Evolutionary conservation across 1,139 yeast genomes (phyloP).

Genomic region (Trichomonascaceae sp.): DNA sequence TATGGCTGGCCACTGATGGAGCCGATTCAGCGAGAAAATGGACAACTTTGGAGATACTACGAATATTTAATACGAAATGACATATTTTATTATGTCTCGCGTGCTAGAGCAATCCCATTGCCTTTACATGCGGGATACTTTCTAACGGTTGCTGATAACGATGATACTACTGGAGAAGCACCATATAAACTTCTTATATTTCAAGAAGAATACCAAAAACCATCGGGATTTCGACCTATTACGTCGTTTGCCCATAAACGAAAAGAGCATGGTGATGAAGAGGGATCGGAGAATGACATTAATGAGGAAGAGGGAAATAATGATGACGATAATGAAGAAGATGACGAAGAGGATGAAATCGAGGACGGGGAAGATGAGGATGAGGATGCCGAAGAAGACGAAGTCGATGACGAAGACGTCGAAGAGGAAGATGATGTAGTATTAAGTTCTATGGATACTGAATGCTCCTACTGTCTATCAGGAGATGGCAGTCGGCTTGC

Average conservation of each 20-base stretch:
- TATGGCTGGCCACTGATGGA: conserved; percentile 20
- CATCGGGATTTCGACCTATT: conserved; percentile 2
- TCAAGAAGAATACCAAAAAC: conserved; percentile 2
- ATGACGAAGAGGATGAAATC: conserved; percentile 9
- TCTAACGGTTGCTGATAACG: not conserved
- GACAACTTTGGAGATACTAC: conserved; percentile 24
- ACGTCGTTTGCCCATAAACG: conserved; percentile 1
- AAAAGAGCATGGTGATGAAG: conserved; percentile 1
- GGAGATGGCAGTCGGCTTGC: conserved; percentile 6
- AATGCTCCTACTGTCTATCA: conserved; percentile 2
- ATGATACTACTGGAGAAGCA: conserved; percentile 3
- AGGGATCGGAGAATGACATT: conserved; percentile 3
- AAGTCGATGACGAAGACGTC: conserved; percentile 1
- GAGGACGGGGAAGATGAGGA: not conserved
- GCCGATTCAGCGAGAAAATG: conserved; percentile 10
- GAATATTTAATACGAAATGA: conserved; percentile 20
- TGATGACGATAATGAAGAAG: conserved; percentile 2
- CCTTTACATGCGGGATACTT: conserved; percentile 10
- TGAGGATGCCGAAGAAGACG: not conserved
- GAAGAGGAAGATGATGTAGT: conserved; percentile 2
- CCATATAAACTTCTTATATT: not conserved
- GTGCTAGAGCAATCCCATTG: conserved; percentile 22
- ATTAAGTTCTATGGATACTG: conserved; percentile 1
- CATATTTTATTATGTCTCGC: conserved; percentile 23
- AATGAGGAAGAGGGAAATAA: not conserved